A percentile compares a stretch with the other conserved stretches of the same genome.
Conservation (phyloP, 345 rosid genomes). For the Camelina neglecta region DNA sequence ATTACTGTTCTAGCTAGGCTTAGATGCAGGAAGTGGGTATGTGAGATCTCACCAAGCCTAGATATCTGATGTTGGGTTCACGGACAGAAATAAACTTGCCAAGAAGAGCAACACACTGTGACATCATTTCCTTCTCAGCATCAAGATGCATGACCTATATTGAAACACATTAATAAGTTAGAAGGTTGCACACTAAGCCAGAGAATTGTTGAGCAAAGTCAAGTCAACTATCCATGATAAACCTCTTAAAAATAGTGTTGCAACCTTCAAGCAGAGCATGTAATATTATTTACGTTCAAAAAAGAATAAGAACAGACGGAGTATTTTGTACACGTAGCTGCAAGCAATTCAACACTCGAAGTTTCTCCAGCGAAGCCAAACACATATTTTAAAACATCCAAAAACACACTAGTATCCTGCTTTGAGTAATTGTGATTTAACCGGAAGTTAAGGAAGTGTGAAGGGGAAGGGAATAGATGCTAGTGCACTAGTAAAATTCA, state of each 20-base stretch:
- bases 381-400: not conserved
- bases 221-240: conserved; percentile 18
- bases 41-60: conserved; percentile 83
- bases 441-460: not conserved
- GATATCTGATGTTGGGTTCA: conserved; percentile 99
- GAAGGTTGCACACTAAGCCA: conserved; percentile 15
- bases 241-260: not conserved
- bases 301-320: not conserved
- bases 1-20: conserved; percentile 27
- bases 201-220: conserved; percentile 12
- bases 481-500: conserved; percentile 15
- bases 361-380: conserved; percentile 14
- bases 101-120: conserved; percentile 98
- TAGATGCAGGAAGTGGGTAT: conserved; percentile 24
- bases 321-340: conserved; percentile 6
- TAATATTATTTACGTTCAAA: conserved; percentile 5
- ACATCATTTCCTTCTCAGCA: conserved; percentile 99
- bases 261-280: conserved; percentile 15
- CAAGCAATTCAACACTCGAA: conserved; percentile 4
- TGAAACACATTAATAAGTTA: conserved; percentile 32
- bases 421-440: conserved; percentile 11
- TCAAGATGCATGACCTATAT: conserved; percentile 98
- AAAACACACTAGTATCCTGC: conserved; percentile 14
- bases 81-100: conserved; percentile 99
- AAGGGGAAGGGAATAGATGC: not conserved